Evolutionary conservation across 192 early-diverging fungal species (phyloP), one percentile per base, ranked within the genome.

Genomic region (Chytriomyces confervae): DNA sequence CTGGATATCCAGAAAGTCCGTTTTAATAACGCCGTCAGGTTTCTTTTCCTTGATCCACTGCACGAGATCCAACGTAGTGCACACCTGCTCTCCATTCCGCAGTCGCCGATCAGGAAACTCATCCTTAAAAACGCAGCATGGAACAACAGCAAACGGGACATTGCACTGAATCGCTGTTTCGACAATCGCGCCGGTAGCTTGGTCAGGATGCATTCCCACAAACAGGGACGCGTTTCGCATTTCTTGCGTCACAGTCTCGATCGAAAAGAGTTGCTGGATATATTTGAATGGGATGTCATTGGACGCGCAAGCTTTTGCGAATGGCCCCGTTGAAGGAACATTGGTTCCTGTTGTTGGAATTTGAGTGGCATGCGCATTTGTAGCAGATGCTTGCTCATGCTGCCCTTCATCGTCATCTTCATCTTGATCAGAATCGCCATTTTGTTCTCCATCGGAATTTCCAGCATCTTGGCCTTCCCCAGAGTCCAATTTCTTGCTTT

Each of bases 171-270:
- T 50, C 0, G 89, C 89, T 0, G 75, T 69, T 20, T 87, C 81
- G 9, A 90, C 88, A 77, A 90, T 89, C 0, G 85, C 83, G 20
- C 87, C 88, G n/a, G 89, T 90, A 0, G 89, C 89, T 69, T 89
- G 86, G 67, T 90, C 89, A 5, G 89, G 83, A 65, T 90, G 89
- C 5, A 90, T 70, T 0, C 89, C 89, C 62, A 89, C 83, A 43
- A 90, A 50, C 23, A 90, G 75, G 5, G 85, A 83, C 5, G 83
- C 79, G 5, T 29, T 51, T 18, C 20, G 20, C 20, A 90, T 60
- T 9, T 83, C 23, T 0, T 73, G 62, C 3, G 72, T 53, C 24
- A 84, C 69, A 7, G 57, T 53, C 5, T 72, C 27, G 60, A 85
- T 48, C 46, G 18, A 72, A 50, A 27, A 83, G 78, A 60, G 79